Base-by-base conservation (phyloP, 495 filamentous ascomycete species). In the Penicillium steckii region DNA sequence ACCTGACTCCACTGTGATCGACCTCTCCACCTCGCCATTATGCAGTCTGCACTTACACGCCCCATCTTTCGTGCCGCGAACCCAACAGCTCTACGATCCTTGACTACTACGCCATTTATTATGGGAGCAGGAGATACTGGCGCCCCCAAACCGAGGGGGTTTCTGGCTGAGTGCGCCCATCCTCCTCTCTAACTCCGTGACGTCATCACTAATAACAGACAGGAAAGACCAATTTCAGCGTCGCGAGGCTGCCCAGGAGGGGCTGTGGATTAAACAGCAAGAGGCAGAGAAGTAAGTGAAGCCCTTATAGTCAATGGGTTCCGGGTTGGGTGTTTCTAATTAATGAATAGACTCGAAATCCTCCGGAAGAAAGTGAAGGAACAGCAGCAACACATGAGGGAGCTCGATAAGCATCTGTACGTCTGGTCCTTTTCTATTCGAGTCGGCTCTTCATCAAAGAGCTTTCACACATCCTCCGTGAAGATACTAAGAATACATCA, bases 241-340 rank as follows among this genome's bases (percentile, higher is more conserved):
- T 63, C 89, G 92, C 63, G 92, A 96, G 73, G 82, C 82, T 50
- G 92, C 91, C 40, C 75, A 73, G 60, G 93, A 97, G 73, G 85
- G 88, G 58, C 80, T 78, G 62, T 85, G 85, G 68, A 86, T 96
- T 70, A 72, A 78, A 46, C 70, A 86, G 73, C 80, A 84, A 46
- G 92, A 97, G 82, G 77, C 80, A 74, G 80, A 85, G 67, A 95
- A 95, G 85, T 84, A 55, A 24, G 64, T 60, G 32, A n/a, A n/a
- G n/a, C 27, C 23, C 7, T 8, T 7, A 26, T 8, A 33, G 1
- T 5, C 8, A n/a, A 24, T 47, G 26, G 13, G 3, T 2, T 25
- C n/a, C 26, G 6, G 15, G 9, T 17, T 24, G 21, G 15, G 15
- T 18, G 43, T 10, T 15, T 48, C 4, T 45, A 43, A 41, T 13